These are phyloP conservation scores for Dactylonectria estremocensis DNA, from an alignment of 2,329 filamentous ascomycete species.

Conservation along the genomic window DNA sequence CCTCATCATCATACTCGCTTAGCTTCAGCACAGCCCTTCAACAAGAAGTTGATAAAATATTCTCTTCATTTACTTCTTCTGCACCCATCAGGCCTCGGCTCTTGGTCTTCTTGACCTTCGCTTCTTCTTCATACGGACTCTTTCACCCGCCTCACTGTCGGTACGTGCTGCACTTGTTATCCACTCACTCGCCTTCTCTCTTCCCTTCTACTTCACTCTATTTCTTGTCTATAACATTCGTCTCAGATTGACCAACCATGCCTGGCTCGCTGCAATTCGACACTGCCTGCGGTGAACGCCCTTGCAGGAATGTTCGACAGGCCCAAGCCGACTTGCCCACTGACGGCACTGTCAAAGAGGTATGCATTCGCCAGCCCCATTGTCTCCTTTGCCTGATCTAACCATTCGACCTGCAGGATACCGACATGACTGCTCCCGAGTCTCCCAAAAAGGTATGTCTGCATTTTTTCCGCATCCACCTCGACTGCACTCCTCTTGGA, in stretches of 20 bases:
- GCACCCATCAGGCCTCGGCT: background rate
- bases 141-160: background rate
- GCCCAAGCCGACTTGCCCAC: background rate
- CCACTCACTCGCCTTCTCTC: background rate
- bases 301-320: background rate
- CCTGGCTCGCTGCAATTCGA: background rate
- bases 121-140: background rate
- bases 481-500: constrained; percentile 27
- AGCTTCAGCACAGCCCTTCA: background rate
- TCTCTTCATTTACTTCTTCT: background rate
- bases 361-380: background rate
- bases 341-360: background rate
- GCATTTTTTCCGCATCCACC: constrained; percentile 38
- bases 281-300: no score
- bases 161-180: background rate
- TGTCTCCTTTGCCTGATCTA: background rate
- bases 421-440: background rate
- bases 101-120: background rate
- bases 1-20: constrained; percentile 7
- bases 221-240: background rate
- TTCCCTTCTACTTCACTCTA: background rate
- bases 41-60: background rate
- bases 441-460: constrained; percentile 34
- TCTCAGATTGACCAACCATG: background rate
- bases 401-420: background rate